Evolutionary conservation across 2,329 filamentous ascomycete species (phyloP), one percentile per base, ranked within the genome.

Genomic region (Lojkania enalia): DNA sequence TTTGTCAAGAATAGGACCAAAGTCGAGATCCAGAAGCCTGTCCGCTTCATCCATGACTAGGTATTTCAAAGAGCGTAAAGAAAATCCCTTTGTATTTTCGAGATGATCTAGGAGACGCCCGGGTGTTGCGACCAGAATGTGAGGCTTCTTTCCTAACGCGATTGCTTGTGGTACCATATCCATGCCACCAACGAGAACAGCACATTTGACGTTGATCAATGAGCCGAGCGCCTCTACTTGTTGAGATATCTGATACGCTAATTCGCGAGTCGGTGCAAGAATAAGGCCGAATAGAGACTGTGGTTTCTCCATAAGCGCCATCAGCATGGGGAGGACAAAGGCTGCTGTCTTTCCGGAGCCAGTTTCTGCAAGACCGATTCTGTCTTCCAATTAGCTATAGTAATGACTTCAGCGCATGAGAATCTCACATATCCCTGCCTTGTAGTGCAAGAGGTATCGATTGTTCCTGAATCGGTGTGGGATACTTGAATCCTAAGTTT

Each of bases 81-180:
- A 91, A 72, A 99, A 97, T 9, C 94, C 92, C 70, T 96, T 96
- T 2, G 94, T 99, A 72, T 96, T 96, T 67, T 97, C 90, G 6
- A 97, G 75, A 60, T 99, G 94, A 61, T 97, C 94, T 3, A 96
- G 77, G 16, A 96, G 75, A 44, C 92, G 83, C 40, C 91, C 92
- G n/a, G 92, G 92, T 0, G 92, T 96, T 0, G 92, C 92, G 29
- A 97, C 91, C 16, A 97, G 77, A 18, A 99, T 85, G 63, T 99
- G 94, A 5, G 94, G 94, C 60, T 92, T 92, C 78, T 96, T 96
- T n/a, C 88, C 90, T 0, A 99, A 80, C 0, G 91, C 87, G 52
- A 99, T 95, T 1, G 87, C 74, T 68, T 99, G 94, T 0, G 88
- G 82, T 1, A 96, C 88, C 89, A 96, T 96, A 55, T 97, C 92